Percentiles rank a stretch among this genome's conserved stretches.
Evolutionary conservation across 768 basidiomycete genomes (phyloP).

Genomic region (Pseudohyphozyma bogoriensis): DNA sequence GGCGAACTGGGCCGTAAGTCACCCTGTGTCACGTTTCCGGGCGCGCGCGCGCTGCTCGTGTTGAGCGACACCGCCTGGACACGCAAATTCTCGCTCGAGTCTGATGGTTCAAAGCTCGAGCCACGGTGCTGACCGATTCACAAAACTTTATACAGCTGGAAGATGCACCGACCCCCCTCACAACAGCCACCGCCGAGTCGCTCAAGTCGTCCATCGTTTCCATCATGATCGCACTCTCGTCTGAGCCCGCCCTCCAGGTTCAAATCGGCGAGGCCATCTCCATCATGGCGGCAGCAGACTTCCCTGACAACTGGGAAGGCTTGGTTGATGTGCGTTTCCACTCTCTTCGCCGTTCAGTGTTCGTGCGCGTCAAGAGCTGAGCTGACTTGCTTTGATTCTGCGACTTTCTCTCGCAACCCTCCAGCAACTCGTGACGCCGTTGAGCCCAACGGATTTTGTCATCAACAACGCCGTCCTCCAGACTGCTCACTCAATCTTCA

Average conservation of each 20-base stretch:
- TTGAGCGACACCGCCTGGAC: not conserved
- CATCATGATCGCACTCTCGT: slow-evolving; percentile 78
- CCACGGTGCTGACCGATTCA: not conserved
- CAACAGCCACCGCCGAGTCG: slow-evolving; percentile 36
- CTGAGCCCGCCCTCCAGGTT: slow-evolving; percentile 44
- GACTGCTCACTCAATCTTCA: slow-evolving; percentile 92
- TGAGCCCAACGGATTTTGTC: slow-evolving; percentile 70
- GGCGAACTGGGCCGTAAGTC: slow-evolving; percentile 66
- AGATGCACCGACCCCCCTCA: slow-evolving; percentile 20
- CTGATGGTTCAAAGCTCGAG: no score
- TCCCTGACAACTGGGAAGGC: slow-evolving; percentile 76
- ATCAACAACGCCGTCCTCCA: slow-evolving; percentile 82
- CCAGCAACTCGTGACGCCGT: slow-evolving; percentile 78
- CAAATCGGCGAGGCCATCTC: slow-evolving; percentile 91
- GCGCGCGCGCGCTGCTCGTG: not conserved
- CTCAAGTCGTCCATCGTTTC: slow-evolving; percentile 72
- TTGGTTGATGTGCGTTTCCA: slow-evolving; percentile 67
- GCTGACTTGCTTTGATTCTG: not conserved
- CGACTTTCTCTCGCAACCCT: not conserved
- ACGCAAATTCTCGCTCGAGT: no score
- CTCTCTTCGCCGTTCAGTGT: not conserved
- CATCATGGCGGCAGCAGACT: slow-evolving; percentile 82
- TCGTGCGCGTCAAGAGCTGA: not conserved
- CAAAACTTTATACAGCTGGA: slow-evolving; percentile 18
- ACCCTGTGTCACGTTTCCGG: not conserved